Conservation (phyloP, 305 asterid species). For the Rubia tinctorum region DNA sequence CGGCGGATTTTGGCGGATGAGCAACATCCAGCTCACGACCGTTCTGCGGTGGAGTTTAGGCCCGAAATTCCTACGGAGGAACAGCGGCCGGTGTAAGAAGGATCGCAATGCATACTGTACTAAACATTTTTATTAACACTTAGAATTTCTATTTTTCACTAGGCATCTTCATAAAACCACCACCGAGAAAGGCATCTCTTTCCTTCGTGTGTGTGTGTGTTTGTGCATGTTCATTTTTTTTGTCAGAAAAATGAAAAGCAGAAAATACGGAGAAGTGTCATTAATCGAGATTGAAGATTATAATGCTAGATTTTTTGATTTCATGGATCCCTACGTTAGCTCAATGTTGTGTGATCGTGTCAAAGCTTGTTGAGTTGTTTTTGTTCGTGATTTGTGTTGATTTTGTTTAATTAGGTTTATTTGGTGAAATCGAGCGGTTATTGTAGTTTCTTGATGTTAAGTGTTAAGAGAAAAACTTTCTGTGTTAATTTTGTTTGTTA, state of each 20-base stretch:
- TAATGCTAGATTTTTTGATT: not conserved
- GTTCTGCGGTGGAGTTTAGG: no score
- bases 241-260: not conserved
- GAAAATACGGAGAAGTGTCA: constrained; percentile 1
- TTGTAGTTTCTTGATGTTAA: constrained; percentile 9
- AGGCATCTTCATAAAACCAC: no score
- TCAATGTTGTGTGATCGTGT: not conserved
- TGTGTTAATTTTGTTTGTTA: not conserved
- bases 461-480: not conserved
- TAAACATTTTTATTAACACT: no score
- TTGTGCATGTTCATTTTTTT: not conserved
- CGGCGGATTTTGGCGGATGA: no score
- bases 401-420: not conserved
- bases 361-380: not conserved
- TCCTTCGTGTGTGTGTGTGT: not conserved
- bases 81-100: no score
- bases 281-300: constrained; percentile 2
- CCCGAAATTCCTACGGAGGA: no score
- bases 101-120: no score
- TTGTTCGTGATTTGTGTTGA: not conserved
- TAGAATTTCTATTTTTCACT: no score
- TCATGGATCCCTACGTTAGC: not conserved
- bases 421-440: constrained; percentile 6
- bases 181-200: no score
- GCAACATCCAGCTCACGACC: no score